Evolutionary conservation across 2,329 filamentous ascomycete species (phyloP), one percentile per base, ranked within the genome.

Genomic region (Atkinsonella hypoxylon): DNA sequence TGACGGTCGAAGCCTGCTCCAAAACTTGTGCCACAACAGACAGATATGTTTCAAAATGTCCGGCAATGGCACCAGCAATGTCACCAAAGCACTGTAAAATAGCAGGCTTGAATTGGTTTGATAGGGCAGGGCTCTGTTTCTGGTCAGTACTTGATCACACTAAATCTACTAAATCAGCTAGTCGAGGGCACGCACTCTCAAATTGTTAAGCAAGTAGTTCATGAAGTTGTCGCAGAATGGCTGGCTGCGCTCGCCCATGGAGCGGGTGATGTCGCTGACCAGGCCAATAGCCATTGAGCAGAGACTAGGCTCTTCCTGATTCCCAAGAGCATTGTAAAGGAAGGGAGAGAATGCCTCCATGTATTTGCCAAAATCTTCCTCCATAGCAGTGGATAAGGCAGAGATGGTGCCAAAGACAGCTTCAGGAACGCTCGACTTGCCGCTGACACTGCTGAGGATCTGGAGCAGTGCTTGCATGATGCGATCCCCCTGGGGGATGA

Each of bases 1-100:
- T 87, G 51, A 98, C 89, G 43, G 78, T 82, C 17, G 89, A 86
- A 51, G 93, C 93, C 68, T 97, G 91, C 69, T 96, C 89, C 56
- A 98, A 77, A 15, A 98, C 91, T 65, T 91, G 86, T 22, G 88
- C 93, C 52, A 98, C 93, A 44, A 97, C 88, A 4, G 85, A 81
- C 34, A 98, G 77, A 64, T 98, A 98, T 0, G 85, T 88, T 71
- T 97, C 89, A 57, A 98, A 98, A 61, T 89, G 82, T 30, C 86
- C 87, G 55, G 85, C 82, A 60, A 98, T 98, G 47, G 93, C 90
- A 60, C 90, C 87, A 39, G 93, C 93, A 70, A 98, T 95, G 63
- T 98, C 93, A 53, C 93, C 93, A 63, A 98, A 98, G 66, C 89
- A 96, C 69, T 97, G 91, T 51, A 98, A 79, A 57, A 98, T 98